Percentiles rank a stretch among this genome's conserved stretches.
Conservation (phyloP, 345 rosid genomes). For the Salix suchowensis region DNA sequence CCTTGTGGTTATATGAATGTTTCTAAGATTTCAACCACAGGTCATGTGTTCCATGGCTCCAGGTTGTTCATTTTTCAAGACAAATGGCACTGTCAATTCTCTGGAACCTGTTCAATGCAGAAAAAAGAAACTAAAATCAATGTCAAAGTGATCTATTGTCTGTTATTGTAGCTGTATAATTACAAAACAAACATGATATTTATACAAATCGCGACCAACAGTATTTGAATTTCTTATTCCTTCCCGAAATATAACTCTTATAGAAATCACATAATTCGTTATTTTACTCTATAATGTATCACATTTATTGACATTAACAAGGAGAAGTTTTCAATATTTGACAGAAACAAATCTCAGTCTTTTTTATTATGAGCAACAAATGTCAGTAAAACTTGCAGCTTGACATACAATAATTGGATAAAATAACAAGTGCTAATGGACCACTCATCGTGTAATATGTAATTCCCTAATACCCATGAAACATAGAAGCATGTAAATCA, state of each 20-base stretch:
- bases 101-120: slow-evolving; percentile 25
- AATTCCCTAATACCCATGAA: neutral
- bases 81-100: neutral
- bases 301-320: neutral
- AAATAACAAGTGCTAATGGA: neutral
- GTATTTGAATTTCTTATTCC: neutral
- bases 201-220: neutral
- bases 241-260: neutral
- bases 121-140: neutral
- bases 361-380: neutral
- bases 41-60: neutral
- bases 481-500: neutral
- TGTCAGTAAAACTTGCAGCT: neutral
- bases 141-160: neutral
- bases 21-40: slow-evolving; percentile 7
- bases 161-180: neutral
- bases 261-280: neutral
- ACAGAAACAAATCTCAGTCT: neutral
- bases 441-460: neutral
- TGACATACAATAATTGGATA: neutral
- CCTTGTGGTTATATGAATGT: slow-evolving; percentile 9
- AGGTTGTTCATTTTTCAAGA: slow-evolving; percentile 11
- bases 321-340: neutral
- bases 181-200: neutral
- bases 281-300: neutral